Percentiles rank a stretch among this genome's conserved stretches.
Conservation (phyloP, 257 asterid species). For the Anisodus acutangulus region DNA sequence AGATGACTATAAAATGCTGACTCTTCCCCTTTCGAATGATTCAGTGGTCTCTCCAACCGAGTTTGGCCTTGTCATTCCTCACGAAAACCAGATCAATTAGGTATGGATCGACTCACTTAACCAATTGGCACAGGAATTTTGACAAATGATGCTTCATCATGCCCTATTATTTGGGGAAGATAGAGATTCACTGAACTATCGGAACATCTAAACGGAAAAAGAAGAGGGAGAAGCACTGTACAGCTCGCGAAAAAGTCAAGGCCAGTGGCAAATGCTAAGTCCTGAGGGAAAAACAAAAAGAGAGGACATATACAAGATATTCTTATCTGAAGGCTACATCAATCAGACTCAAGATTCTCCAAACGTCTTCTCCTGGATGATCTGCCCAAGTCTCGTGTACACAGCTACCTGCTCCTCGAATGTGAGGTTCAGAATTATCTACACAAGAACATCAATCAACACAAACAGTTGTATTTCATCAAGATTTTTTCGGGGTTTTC, state of each 20-base stretch:
- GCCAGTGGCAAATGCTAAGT: slow-evolving; percentile 16
- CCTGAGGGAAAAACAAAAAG: slow-evolving; percentile 14
- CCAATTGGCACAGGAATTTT: slow-evolving; percentile 3
- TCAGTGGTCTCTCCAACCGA: slow-evolving; percentile 12
- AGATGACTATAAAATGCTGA: neutral
- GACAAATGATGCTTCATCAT: slow-evolving; percentile 4
- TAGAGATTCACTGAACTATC: neutral
- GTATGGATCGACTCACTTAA: neutral
- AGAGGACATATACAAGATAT: slow-evolving; percentile 22
- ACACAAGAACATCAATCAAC: neutral
- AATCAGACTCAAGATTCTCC: slow-evolving; percentile 53
- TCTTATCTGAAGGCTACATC: slow-evolving; percentile 25
- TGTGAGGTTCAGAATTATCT: slow-evolving; percentile 79
- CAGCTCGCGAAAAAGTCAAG: slow-evolving; percentile 8
- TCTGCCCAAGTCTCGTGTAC: slow-evolving; percentile 63
- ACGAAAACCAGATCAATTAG: slow-evolving; percentile 25
- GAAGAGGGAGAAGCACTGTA: slow-evolving; percentile 21
- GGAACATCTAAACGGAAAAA: neutral
- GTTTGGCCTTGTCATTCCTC: slow-evolving; percentile 28
- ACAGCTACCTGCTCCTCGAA: slow-evolving; percentile 69
- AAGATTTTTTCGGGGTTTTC: neutral
- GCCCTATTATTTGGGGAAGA: slow-evolving; percentile 26
- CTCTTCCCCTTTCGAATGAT: slow-evolving; percentile 6
- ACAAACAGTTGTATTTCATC: neutral
- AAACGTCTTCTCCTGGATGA: slow-evolving; percentile 62